These are phyloP conservation scores for Kluyveromyces starmeri DNA, from an alignment of 805 yeast species.

Conservation along the genomic window DNA sequence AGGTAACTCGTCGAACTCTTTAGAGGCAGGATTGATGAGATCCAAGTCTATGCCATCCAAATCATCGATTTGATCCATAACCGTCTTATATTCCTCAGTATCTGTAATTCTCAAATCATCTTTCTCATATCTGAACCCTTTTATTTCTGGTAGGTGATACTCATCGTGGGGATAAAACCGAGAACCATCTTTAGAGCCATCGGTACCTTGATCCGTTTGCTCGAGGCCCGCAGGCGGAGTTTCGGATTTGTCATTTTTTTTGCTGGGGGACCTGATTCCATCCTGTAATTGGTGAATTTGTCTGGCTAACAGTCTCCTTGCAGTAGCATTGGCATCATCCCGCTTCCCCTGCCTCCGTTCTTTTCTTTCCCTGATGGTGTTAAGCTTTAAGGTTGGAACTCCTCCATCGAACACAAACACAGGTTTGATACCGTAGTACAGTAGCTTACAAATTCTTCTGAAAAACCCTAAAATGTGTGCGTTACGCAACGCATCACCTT, in stretches of 20 bases:
- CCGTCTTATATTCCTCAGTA: conserved; percentile 58
- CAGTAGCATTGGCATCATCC: conserved; percentile 64
- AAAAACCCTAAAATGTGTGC: conserved; percentile 95
- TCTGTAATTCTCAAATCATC: conserved; percentile 69
- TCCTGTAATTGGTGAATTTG: conserved; percentile 45
- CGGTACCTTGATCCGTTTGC: conserved; percentile 13
- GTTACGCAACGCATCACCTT: conserved; percentile 66
- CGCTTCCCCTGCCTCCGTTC: conserved; percentile 67
- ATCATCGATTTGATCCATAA: conserved; percentile 46
- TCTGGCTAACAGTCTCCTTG: conserved; percentile 68
- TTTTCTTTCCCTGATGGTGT: conserved; percentile 65
- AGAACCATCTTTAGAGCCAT: conserved; percentile 25
- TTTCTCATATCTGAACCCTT: conserved; percentile 41
- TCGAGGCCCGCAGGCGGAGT: neutral
- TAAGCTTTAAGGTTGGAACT: conserved; percentile 73
- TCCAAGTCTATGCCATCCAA: conserved; percentile 64
- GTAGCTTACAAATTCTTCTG: conserved; percentile 80
- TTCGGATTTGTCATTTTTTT: conserved; percentile 5
- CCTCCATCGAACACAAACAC: conserved; percentile 95
- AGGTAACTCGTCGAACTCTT: conserved; percentile 70
- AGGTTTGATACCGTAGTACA: conserved; percentile 81
- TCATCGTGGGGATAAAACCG: conserved; percentile 54
- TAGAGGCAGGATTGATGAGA: conserved; percentile 73
- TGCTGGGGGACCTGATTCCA: conserved; percentile 2
- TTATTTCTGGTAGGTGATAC: conserved; percentile 71